Evolutionary conservation across 225 moss, liverwort and hornwort genomes (phyloP), one percentile per base, ranked within the genome.

Genomic region (Sphagnum tenellum): DNA sequence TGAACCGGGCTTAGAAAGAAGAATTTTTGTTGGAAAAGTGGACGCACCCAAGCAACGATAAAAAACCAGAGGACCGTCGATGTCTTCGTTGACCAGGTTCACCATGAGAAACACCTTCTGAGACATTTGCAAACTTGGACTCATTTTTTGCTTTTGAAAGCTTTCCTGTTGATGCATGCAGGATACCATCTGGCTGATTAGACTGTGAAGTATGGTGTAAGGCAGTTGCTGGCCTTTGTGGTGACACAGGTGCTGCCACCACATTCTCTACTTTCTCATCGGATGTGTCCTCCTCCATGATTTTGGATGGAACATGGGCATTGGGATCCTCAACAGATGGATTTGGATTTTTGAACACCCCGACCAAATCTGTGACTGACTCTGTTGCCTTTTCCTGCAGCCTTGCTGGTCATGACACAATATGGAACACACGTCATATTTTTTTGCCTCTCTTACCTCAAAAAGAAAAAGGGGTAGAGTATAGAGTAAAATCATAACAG

Each of bases 351-450:
- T 69, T 88, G 47, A 94, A 76, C 8, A 79, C 85, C 8, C 84
- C 88, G 51, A 94, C 88, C 49, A 94, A 65, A 49, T 94, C 94
- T 3, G 75, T 81, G 4, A 87, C 94, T 5, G 94, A 82, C 64
- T 86, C 88, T 49, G 88, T 77, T 14, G 91, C 91, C 68, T 85
- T 83, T 55, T 88, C 91, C 70, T 88, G 72, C 75, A 89, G 76
- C 70, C 94, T 78, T 65, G 89, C 94, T 93, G 74, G 69, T 1
- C 29, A 29, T 29, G 29, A 29, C 29, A 29, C 29, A 29, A 29
- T 29, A 29, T 29, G 29, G 29, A 29, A 29, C 29, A 29, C 29
- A 1, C 1, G 0, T 0, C 1, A 29, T 29, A 29, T 29, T 29
- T 29, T 29, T 29, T 29, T 29, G 29, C 29, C 29, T 0, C 29